Evolutionary conservation across 805 yeast genomes (phyloP), one percentile per base, ranked within the genome.

Genomic region (Cyberlindnera suaveolens): DNA sequence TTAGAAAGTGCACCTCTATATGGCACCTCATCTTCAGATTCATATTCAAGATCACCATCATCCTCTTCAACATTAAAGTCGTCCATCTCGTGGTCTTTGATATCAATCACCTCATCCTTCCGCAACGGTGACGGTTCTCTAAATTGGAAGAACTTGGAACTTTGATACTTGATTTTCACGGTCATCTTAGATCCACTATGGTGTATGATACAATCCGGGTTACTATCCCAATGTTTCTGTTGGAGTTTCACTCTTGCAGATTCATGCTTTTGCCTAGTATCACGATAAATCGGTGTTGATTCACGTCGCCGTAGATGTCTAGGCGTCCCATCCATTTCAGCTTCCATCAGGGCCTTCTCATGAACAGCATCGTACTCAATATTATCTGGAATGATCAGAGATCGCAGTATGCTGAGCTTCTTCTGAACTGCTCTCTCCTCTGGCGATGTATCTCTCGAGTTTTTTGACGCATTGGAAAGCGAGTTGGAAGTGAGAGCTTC

Each of bases 1-100:
- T 75, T 75, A 16, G 71, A 61, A 16, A 85, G 62, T 0, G 84
- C 72, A 0, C 93, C 93, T 39, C 82, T 65, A 50, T 75, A 85
- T 0, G 95, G 93, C 26, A 79, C 54, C 42, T 81, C 83, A 38
- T 67, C 61, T n/a, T 68, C 66, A n/a, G 66, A 65, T 18, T 53
- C 58, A 27, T 35, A 35, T 6, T 40, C 49, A 13, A 46, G 45
- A 14, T 48, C 56, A 20, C 32, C 37, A 5, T 31, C 38, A 7
- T 48, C 54, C 19, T 49, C 61, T 34, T 50, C 41, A 14, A 53
- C 52, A 31, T 54, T 52, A 34, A 56, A 55, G 33, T 57, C 61
- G 33, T 53, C 58, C 20, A 40, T 34, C 30, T 50, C 55, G 40
- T 56, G 52, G 39, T 54, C 62, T 10, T 30, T 23, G 9, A 57